Conservation (phyloP, 495 filamentous ascomycete genomes). For the Penicillium simplicissimum region DNA sequence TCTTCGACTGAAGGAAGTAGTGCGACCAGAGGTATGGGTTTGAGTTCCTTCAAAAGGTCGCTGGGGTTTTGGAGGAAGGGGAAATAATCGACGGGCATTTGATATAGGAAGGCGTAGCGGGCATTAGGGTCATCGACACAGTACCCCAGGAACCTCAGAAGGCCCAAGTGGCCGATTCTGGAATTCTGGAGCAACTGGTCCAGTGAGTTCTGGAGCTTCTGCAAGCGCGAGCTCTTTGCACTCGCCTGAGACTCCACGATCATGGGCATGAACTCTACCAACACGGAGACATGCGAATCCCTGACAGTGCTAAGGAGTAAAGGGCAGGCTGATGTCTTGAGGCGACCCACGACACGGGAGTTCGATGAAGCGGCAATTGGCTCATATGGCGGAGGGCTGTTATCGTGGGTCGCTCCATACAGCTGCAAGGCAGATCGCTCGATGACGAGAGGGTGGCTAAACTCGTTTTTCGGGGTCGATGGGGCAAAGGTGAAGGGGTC, state of each 20-base stretch:
- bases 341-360: slow-evolving; percentile 48
- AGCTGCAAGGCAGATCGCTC: slow-evolving; percentile 47
- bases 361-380: slow-evolving; percentile 46
- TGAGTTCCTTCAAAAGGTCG: slow-evolving; percentile 42
- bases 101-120: slow-evolving; percentile 79
- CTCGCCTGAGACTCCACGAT: slow-evolving; percentile 38
- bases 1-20: slow-evolving; percentile 50
- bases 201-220: slow-evolving; percentile 43
- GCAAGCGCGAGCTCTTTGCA: slow-evolving; percentile 33
- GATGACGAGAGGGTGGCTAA: slow-evolving; percentile 35
- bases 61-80: slow-evolving; percentile 48
- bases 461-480: slow-evolving; percentile 25
- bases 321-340: slow-evolving; percentile 44
- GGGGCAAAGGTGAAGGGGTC: slow-evolving; percentile 24
- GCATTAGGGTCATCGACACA: slow-evolving; percentile 77
- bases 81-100: slow-evolving; percentile 65
- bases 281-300: slow-evolving; percentile 44
- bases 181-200: slow-evolving; percentile 53
- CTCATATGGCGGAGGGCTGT: slow-evolving; percentile 50
- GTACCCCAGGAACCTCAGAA: slow-evolving; percentile 79
- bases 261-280: slow-evolving; percentile 51
- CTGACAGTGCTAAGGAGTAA: slow-evolving; percentile 35
- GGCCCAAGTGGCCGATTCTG: slow-evolving; percentile 57
- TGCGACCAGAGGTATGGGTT: slow-evolving; percentile 49
- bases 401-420: slow-evolving; percentile 44